Conservation (phyloP, 306 rosid genomes). For the Quercus engelmannii region DNA sequence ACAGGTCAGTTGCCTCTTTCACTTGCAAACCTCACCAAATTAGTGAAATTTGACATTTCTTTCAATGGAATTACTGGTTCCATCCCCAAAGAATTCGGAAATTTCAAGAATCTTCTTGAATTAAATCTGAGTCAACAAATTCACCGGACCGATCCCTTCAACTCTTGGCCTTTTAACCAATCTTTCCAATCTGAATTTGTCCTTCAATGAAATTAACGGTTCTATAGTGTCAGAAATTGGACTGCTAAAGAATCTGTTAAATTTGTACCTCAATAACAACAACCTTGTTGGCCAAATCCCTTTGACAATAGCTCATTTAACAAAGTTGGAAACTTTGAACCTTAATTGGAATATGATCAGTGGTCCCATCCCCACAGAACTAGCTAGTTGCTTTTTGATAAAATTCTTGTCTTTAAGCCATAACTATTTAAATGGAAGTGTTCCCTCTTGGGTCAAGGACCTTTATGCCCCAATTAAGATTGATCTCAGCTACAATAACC, state of each 20-base stretch:
- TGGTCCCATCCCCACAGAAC: no score
- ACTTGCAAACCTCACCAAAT: not conserved
- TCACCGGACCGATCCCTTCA: not conserved
- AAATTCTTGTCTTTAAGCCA: not conserved
- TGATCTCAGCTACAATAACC: no score
- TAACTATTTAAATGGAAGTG: not conserved
- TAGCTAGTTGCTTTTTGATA: no score
- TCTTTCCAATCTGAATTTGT: not conserved
- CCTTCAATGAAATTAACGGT: not conserved
- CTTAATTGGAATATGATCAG: no score
- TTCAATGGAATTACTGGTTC: not conserved
- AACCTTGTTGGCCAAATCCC: no score
- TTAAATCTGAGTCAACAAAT: not conserved
- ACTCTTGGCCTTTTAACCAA: not conserved
- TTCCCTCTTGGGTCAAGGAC: not conserved
- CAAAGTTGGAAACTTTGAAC: no score
- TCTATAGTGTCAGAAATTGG: not conserved
- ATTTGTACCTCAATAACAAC: no score
- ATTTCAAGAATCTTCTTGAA: not conserved
- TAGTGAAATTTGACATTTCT: not conserved
- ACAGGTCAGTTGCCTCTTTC: not conserved
- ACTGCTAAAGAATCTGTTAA: no score
- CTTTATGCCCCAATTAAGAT: no score
- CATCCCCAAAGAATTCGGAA: not conserved
- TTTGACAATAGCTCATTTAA: not conserved